A percentile compares a stretch with the other conserved stretches of the same genome.
Evolutionary conservation across 345 rosid species (phyloP).

Genomic region (Salix exigua): DNA sequence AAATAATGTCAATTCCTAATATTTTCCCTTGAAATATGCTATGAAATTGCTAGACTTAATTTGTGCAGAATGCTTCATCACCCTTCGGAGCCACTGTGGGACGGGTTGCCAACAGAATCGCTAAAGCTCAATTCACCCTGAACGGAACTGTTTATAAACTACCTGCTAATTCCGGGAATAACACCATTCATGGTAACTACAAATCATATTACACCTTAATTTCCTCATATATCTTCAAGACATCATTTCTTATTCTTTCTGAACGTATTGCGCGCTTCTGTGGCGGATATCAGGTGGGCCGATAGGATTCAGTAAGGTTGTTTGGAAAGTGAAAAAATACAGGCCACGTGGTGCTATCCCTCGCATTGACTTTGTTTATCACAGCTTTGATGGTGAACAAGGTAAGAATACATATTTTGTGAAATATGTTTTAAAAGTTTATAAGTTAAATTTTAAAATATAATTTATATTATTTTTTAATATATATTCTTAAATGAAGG

Average conservation of each 20-base stretch:
- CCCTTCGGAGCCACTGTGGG: slow-evolving; percentile 78
- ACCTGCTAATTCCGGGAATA: slow-evolving; percentile 67
- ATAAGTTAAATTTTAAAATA: no score
- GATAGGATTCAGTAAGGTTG: slow-evolving; percentile 69
- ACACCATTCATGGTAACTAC: slow-evolving; percentile 72
- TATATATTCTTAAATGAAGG: no score
- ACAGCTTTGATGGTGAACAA: slow-evolving; percentile 78
- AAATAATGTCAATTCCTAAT: no score
- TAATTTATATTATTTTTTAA: no score
- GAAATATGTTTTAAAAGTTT: no score
- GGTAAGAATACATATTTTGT: slow-evolving; percentile 25
- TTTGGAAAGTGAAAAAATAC: slow-evolving; percentile 57
- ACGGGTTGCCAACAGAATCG: slow-evolving; percentile 78
- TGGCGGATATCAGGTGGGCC: slow-evolving; percentile 50
- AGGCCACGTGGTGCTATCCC: slow-evolving; percentile 42
- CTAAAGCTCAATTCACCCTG: slow-evolving; percentile 59
- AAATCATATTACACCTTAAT: background rate
- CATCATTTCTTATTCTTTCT: background rate
- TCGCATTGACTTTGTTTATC: slow-evolving; percentile 52
- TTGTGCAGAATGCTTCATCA: slow-evolving; percentile 53
- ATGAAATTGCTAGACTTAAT: background rate
- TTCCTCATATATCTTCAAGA: background rate
- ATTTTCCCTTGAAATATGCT: background rate
- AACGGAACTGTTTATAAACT: slow-evolving; percentile 61
- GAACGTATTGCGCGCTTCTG: background rate